Conservation (phyloP, 108 stramenopile genomes). For the Discostella pseudostelligera region DNA sequence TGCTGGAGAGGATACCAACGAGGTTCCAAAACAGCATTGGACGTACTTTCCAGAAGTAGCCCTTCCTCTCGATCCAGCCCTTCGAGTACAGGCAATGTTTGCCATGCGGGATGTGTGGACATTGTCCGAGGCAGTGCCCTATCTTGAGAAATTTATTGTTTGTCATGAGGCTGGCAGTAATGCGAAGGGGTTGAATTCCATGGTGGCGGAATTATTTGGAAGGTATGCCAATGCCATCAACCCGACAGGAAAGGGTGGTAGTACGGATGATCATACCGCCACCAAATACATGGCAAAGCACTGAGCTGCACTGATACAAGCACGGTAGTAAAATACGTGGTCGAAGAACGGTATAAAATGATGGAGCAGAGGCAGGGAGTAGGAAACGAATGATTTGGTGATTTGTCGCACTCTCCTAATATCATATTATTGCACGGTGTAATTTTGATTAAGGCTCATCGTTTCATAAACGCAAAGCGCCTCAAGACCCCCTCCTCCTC, state of each 20-base stretch:
- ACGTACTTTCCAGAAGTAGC: constrained; percentile 36
- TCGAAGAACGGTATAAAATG: too few species aligned
- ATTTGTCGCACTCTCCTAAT: too few species aligned
- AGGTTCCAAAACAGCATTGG: not conserved
- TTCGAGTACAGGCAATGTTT: constrained; percentile 35
- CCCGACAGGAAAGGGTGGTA: constrained; percentile 6
- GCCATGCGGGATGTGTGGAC: constrained; percentile 38
- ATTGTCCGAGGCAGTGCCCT: constrained; percentile 28
- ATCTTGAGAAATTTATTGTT: constrained; percentile 29
- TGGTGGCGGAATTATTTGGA: constrained; percentile 16
- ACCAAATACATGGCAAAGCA: constrained; percentile 13
- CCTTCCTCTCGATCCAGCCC: constrained; percentile 14
- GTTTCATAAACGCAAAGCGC: too few species aligned
- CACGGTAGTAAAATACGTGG: too few species aligned
- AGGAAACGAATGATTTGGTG: too few species aligned
- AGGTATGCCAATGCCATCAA: constrained; percentile 14
- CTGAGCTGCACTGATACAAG: too few species aligned
- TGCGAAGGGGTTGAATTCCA: not conserved
- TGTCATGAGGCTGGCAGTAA: not conserved
- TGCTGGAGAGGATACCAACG: not conserved
- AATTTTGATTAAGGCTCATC: too few species aligned
- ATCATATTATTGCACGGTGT: too few species aligned
- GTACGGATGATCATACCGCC: constrained; percentile 5
- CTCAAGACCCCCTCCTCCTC: too few species aligned
- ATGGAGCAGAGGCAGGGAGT: too few species aligned